Evolutionary conservation across 2,329 filamentous ascomycete species (phyloP).

Genomic region (Colletotrichum tanaceti): DNA sequence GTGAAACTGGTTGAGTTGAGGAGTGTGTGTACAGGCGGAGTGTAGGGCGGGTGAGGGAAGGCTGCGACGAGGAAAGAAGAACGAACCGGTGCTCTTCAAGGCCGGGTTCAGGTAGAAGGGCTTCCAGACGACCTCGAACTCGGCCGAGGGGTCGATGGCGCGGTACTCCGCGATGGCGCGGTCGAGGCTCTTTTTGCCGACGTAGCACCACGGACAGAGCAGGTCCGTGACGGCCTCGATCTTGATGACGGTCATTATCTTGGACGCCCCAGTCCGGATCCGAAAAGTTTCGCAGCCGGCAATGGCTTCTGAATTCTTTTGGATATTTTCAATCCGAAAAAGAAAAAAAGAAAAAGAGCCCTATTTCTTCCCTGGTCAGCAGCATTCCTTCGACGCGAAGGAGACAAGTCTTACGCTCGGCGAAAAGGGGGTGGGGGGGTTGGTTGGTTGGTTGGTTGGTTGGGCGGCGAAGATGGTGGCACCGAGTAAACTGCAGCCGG

Average conservation of each 20-base stretch:
- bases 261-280: neutral
- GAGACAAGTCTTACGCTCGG: too few relatives aligned
- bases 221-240: conserved; percentile 63
- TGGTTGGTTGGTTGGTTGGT: too few relatives aligned
- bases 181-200: conserved; percentile 60
- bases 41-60: neutral
- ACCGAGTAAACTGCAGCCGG: too few relatives aligned
- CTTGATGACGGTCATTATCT: conserved; percentile 47
- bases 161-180: conserved; percentile 57
- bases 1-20: too few relatives aligned
- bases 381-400: too few relatives aligned
- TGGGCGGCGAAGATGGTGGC: too few relatives aligned
- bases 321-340: too few relatives aligned
- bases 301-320: neutral
- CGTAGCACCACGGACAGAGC: conserved; percentile 65
- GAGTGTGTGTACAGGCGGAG: too few relatives aligned
- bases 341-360: too few relatives aligned
- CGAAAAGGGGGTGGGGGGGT: too few relatives aligned
- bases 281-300: too few relatives aligned
- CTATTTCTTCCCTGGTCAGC: too few relatives aligned
- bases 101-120: conserved; percentile 60
- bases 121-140: conserved; percentile 60
- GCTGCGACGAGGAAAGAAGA: neutral
- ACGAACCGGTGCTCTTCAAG: conserved; percentile 46
- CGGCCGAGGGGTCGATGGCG: conserved; percentile 54